Conservation (phyloP, 1,284 basidiomycete species). For the Pseudomicrostroma phylloplanum region DNA sequence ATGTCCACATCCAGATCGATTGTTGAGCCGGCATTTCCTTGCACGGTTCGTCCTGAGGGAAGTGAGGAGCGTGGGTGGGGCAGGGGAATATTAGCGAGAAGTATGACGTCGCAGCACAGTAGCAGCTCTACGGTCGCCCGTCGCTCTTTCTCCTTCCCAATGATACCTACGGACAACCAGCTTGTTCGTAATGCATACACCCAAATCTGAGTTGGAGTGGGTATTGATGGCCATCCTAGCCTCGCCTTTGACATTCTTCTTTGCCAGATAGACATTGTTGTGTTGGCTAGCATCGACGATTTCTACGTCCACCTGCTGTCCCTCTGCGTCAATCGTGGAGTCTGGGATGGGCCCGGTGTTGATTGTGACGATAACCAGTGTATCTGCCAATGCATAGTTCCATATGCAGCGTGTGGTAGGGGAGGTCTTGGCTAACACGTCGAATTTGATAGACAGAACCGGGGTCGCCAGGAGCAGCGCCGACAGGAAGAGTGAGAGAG, state of each 20-base stretch:
- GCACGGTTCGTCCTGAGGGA: not conserved
- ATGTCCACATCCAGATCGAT: conserved; percentile 95
- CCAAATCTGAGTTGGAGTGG: conserved; percentile 86
- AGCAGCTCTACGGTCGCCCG: too few relatives aligned
- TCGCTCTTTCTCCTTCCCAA: not conserved
- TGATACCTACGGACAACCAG: conserved; percentile 63
- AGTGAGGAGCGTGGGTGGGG: not conserved
- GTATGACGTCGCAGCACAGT: not conserved
- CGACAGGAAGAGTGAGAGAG: not conserved
- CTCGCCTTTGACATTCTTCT: conserved; percentile 80
- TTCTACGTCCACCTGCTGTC: conserved; percentile 68
- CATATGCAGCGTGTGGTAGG: conserved; percentile 45
- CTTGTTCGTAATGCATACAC: conserved; percentile 84
- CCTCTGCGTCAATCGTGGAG: conserved; percentile 9
- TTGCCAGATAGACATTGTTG: conserved; percentile 84
- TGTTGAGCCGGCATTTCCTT: conserved; percentile 46
- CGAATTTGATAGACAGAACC: conserved; percentile 43
- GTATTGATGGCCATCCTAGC: conserved; percentile 89
- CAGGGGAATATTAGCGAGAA: not conserved
- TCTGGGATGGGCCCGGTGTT: conserved; percentile 62
- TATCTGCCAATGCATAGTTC: conserved; percentile 49
- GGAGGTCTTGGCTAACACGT: conserved; percentile 25
- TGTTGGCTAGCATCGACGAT: conserved; percentile 82
- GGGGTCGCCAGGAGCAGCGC: conserved; percentile 9
- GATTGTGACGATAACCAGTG: conserved; percentile 68